Evolutionary conservation across 208 protist species (phyloP).

Genomic region (Trichomonas vaginalis): DNA sequence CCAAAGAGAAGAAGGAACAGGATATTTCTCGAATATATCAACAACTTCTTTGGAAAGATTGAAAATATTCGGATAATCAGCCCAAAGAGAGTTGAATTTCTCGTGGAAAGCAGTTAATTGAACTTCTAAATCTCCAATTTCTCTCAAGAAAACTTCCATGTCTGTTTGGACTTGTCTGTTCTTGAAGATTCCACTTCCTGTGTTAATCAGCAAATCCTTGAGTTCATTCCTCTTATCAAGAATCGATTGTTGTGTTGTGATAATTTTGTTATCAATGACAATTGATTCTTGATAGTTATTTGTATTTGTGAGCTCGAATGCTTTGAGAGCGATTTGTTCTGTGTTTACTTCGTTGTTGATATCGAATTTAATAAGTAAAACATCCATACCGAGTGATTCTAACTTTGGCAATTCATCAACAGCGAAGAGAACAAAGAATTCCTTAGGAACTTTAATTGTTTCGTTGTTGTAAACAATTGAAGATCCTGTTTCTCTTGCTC

Average conservation of each 20-base stretch:
- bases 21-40: background rate
- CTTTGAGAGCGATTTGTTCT: background rate
- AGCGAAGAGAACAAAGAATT: background rate
- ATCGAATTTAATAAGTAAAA: background rate
- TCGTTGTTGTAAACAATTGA: background rate
- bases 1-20: background rate
- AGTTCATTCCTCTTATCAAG: background rate
- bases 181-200: background rate
- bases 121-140: background rate
- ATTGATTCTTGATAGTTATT: background rate
- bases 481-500: background rate
- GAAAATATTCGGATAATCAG: background rate
- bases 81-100: background rate
- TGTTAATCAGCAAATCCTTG: background rate
- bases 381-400: background rate
- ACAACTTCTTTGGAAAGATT: background rate
- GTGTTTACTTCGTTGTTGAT: background rate
- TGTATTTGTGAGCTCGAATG: background rate
- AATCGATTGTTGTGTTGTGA: background rate
- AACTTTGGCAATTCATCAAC: background rate
- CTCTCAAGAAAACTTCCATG: background rate
- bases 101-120: background rate
- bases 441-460: background rate
- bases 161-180: background rate
- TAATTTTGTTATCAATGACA: background rate